Evolutionary conservation across 129 eudicot species (phyloP), one percentile per base, ranked within the genome.

Genomic region (Chrysanthemum makinoi): DNA sequence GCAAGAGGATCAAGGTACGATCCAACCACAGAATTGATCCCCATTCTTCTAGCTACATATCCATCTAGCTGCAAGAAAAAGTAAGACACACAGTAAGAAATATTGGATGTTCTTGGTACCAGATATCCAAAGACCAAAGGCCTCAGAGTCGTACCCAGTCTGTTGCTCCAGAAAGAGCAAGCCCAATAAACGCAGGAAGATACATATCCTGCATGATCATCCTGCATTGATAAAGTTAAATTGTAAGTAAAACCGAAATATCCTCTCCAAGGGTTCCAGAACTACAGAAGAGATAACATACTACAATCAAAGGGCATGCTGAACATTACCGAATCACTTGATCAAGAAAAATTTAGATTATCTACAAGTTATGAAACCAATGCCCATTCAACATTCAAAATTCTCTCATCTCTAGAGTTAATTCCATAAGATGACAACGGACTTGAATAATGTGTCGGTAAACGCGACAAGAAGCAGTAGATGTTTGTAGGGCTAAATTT

Each of bases 1-100:
- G 99, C 99, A 69, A 95, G 97, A 74, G 97, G 99, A 81, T 95
- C 99, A 72, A 95, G 88, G 80, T 95, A 95, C 24, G 99, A 95
- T 17, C 99, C 99, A 74, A 95, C 91, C n/a, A 95, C 99, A 70
- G 99, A 95, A 81, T 82, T 81, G 66, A 95, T 95, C 51, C 93
- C 88, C 99, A 90, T 90, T 82, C 70, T 90, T 85, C 99, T 83
- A 2, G 99, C 99, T 77, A 88, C 79, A 74, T 82, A 95, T 62
- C 99, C 99, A 83, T 95, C 99, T 63, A 95, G 84, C 99, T 95
- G 83, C 77, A 83, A 66, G 47, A 69, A 57, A 11, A 66, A 65
- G 44, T 57, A 77, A 46, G 46, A 70, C 3, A 33, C 16, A 56
- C 54, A 47, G 26, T 4, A 3, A 53, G 46, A 19, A 69, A 65